Percentiles rank a stretch among this genome's conserved stretches.
Conservation (phyloP, 1,284 basidiomycete species). For the Sutorius eximius region DNA sequence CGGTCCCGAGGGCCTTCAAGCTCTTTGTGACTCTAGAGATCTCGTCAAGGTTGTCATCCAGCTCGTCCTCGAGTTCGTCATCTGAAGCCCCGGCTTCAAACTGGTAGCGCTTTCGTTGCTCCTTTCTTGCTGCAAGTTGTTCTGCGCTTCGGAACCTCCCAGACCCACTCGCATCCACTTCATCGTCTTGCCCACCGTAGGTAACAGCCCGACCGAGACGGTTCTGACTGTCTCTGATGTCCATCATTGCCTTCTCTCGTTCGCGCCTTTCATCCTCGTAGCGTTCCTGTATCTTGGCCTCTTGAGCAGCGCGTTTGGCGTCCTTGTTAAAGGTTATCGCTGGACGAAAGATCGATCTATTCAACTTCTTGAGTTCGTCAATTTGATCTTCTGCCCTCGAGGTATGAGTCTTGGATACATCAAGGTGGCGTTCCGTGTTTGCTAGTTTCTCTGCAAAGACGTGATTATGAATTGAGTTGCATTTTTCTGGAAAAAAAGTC, state of each 20-base stretch:
- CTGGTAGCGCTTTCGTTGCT: conserved; percentile 84
- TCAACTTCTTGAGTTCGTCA: conserved; percentile 91
- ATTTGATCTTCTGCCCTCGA: conserved; percentile 91
- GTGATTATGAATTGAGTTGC: neutral
- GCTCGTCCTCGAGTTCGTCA: conserved; percentile 89
- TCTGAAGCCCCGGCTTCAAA: conserved; percentile 96
- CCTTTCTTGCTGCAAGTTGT: conserved; percentile 54
- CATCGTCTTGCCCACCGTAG: conserved; percentile 51
- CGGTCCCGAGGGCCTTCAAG: conserved; percentile 81
- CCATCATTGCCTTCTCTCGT: conserved; percentile 81
- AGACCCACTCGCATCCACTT: conserved; percentile 41
- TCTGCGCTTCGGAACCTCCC: conserved; percentile 46
- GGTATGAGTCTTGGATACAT: conserved; percentile 90
- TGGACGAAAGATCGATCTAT: conserved; percentile 93
- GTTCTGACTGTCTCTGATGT: conserved; percentile 86
- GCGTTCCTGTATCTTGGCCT: conserved; percentile 84
- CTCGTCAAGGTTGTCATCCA: conserved; percentile 92
- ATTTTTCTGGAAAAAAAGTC: neutral
- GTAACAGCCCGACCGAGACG: conserved; percentile 77
- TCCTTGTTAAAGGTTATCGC: conserved; percentile 91
- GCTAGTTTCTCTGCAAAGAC: conserved; percentile 73
- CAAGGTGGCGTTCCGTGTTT: conserved; percentile 94
- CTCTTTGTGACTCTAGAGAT: conserved; percentile 79
- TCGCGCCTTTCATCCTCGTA: conserved; percentile 89
- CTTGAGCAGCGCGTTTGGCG: conserved; percentile 85